Percentiles rank a stretch among this genome's conserved stretches.
Evolutionary conservation across 2,329 filamentous ascomycete species (phyloP).

Genomic region (Botrytis aclada): DNA sequence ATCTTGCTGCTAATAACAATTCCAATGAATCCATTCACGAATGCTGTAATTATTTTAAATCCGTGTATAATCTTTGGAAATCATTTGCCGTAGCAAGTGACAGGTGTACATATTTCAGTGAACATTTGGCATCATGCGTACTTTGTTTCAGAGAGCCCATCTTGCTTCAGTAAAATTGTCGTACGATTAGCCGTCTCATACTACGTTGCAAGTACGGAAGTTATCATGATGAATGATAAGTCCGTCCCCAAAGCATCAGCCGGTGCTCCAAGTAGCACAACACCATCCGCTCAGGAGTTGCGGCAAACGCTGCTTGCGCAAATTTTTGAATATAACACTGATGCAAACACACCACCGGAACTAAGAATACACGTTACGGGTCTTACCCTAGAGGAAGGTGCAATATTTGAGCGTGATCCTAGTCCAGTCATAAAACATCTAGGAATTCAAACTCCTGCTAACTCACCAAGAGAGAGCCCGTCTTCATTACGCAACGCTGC

Average conservation of each 20-base stretch:
- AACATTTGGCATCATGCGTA: background rate
- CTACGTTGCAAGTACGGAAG: background rate
- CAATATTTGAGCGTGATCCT: background rate
- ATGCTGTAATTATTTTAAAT: background rate
- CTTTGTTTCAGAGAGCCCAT: background rate
- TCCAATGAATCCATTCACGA: background rate
- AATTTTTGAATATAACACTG: constrained; percentile 3
- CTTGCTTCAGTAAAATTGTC: background rate
- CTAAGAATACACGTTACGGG: constrained; percentile 14
- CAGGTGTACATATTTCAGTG: background rate
- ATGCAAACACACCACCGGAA: background rate
- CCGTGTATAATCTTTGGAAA: background rate
- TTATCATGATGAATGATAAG: background rate
- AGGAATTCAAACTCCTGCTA: too few species aligned
- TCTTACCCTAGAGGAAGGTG: background rate
- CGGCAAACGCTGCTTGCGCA: background rate
- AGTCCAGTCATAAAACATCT: background rate
- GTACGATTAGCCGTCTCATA: background rate
- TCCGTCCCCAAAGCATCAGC: background rate
- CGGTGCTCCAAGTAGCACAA: background rate
- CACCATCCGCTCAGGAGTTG: background rate
- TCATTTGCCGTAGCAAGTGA: background rate
- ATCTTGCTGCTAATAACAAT: background rate
- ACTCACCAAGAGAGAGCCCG: background rate
- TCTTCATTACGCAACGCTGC: background rate